Evolutionary conservation across 257 asterid genomes (phyloP).

Genomic region (Echites panduratus): DNA sequence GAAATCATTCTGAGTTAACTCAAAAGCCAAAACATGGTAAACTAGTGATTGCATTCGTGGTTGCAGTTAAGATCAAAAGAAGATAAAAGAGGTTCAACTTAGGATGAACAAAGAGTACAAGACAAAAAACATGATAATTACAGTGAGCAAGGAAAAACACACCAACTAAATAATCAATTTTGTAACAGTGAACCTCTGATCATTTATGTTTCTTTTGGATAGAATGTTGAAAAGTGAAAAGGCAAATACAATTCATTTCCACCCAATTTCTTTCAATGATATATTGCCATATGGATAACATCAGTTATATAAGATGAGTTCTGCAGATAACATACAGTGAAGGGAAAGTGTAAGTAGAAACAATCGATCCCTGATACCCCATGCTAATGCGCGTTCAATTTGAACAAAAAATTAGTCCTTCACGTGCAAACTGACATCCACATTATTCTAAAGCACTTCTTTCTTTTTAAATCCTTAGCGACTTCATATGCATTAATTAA

Average conservation of each 20-base stretch:
- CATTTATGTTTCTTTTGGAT: background rate
- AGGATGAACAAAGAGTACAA: background rate
- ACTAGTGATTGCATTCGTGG: too few relatives aligned
- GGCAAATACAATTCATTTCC: background rate
- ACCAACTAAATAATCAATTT: background rate
- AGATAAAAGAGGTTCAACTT: background rate
- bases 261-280: background rate
- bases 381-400: background rate
- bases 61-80: too few relatives aligned
- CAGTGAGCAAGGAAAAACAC: background rate
- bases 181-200: background rate
- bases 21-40: background rate
- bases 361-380: background rate
- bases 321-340: background rate
- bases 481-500: background rate
- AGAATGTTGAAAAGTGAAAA: background rate
- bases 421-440: background rate
- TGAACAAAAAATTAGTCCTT: background rate
- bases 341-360: background rate
- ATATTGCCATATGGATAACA: background rate
- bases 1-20: background rate
- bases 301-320: background rate
- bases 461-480: background rate
- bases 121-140: background rate
- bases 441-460: background rate